phyloP scores from a whole-genome alignment of 352 stramenopile genomes.

The Globisporangium nagaii region DNA sequence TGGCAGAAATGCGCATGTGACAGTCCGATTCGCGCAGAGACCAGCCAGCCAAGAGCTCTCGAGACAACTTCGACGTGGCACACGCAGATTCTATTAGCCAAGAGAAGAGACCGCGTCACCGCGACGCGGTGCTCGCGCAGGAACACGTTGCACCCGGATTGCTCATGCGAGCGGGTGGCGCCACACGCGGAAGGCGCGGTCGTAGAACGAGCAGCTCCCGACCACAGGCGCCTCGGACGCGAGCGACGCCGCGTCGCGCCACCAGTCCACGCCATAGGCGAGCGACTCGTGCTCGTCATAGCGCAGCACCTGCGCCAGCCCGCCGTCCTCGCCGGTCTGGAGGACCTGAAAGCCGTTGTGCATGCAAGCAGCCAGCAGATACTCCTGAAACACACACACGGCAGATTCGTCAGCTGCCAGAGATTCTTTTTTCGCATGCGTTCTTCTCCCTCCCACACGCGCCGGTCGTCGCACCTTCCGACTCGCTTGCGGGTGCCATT shows the following conservation, averaged over 20 bases:
- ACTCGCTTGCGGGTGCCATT: conserved; percentile 58
- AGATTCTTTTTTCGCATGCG: background rate
- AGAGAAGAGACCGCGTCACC: too few relatives aligned
- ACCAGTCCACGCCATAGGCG: conserved; percentile 86
- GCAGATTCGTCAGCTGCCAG: background rate
- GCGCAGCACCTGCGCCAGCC: conserved; percentile 16
- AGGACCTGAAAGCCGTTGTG: conserved; percentile 85
- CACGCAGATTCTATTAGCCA: background rate
- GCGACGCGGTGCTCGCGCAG: too few relatives aligned
- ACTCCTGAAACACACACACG: conserved; percentile 26
- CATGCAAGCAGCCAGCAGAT: conserved; percentile 79
- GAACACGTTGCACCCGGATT: too few relatives aligned
- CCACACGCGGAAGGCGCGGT: conserved; percentile 75
- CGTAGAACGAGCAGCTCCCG: conserved; percentile 80
- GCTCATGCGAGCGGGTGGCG: conserved; percentile 16
- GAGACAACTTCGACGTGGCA: background rate
- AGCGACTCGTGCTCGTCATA: conserved; percentile 72
- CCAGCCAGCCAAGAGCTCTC: background rate
- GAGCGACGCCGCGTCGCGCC: conserved; percentile 36
- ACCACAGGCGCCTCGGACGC: conserved; percentile 36
- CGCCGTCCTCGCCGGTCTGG: conserved; percentile 5
- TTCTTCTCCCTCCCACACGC: background rate
- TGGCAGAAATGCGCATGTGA: conserved; percentile 4
- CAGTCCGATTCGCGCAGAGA: background rate
- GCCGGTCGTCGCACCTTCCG: conserved; percentile 33